These are phyloP conservation scores for Hypomyces perniciosus DNA, from an alignment of 2,329 filamentous ascomycete species.

Conservation along the genomic window DNA sequence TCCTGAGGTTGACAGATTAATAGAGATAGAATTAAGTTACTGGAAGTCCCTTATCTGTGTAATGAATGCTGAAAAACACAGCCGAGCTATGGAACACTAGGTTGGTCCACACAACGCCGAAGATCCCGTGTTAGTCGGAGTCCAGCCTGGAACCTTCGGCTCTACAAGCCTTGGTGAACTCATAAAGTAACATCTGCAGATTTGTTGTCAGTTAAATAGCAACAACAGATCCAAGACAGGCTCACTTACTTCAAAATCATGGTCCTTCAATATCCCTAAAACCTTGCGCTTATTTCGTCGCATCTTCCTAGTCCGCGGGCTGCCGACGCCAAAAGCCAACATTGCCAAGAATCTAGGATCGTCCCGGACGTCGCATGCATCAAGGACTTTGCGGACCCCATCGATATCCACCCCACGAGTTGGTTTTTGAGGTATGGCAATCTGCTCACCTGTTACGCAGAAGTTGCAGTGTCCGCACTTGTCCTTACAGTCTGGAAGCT, in stretches of 20 bases:
- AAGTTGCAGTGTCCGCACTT: conserved; percentile 52
- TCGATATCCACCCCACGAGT: conserved; percentile 27
- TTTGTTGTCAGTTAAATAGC: background rate
- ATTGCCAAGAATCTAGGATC: conserved; percentile 54
- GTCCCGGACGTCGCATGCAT: conserved; percentile 40
- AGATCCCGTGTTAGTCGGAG: no score
- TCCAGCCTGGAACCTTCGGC: background rate
- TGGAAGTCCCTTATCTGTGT: no score
- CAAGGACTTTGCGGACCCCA: conserved; percentile 39
- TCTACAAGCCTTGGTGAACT: background rate
- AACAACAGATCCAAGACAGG: background rate
- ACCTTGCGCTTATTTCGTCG: background rate
- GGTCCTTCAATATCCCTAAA: background rate
- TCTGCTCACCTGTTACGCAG: background rate
- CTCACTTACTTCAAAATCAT: background rate
- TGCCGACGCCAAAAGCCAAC: conserved; percentile 57
- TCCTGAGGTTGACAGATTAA: no score
- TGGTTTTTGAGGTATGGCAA: background rate
- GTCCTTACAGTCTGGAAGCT: conserved; percentile 33
- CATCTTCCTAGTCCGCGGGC: conserved; percentile 45
- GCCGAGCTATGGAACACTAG: no score
- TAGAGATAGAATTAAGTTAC: no score
- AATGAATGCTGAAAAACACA: no score
- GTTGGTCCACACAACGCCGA: no score
- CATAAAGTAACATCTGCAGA: background rate